Percentiles rank a stretch among this genome's conserved stretches.
These are phyloP conservation scores for Tetrahymena thermophila DNA, from an alignment of 73 alveolate genomes.

Conservation along the genomic window DNA sequence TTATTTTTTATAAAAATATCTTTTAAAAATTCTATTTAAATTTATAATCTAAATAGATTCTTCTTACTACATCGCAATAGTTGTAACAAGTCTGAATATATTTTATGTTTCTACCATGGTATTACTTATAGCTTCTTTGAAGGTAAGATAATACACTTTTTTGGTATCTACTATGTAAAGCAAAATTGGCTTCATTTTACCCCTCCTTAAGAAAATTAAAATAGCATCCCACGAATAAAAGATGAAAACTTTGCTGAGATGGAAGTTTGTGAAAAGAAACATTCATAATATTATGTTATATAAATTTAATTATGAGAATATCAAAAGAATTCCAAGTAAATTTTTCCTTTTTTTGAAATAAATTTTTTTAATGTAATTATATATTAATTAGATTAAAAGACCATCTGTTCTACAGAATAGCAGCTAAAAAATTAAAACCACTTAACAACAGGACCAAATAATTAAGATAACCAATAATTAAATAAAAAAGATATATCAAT, in stretches of 20 bases:
- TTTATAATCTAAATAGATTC: too few species aligned
- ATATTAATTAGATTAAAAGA: background rate
- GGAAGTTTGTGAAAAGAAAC: background rate
- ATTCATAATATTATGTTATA: background rate
- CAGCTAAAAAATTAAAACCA: background rate
- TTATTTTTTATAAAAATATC: too few species aligned
- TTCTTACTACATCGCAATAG: background rate
- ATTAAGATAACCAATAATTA: background rate
- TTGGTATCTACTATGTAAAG: too few species aligned
- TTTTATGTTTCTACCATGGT: background rate
- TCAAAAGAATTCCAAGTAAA: background rate
- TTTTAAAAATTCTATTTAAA: too few species aligned
- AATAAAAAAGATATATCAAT: background rate
- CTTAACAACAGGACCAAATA: background rate
- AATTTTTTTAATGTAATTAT: too few species aligned
- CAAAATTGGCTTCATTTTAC: background rate
- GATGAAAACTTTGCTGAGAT: background rate
- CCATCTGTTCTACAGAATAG: background rate
- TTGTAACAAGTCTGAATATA: background rate
- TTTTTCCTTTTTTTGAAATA: background rate
- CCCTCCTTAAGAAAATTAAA: background rate
- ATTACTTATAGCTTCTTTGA: background rate
- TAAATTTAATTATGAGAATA: background rate
- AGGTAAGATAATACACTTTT: background rate
- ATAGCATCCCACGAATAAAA: background rate